A percentile compares a stretch with the other conserved stretches of the same genome.
Conservation (phyloP, 2,329 filamentous ascomycete species). For the Monilinia aucupariae region DNA sequence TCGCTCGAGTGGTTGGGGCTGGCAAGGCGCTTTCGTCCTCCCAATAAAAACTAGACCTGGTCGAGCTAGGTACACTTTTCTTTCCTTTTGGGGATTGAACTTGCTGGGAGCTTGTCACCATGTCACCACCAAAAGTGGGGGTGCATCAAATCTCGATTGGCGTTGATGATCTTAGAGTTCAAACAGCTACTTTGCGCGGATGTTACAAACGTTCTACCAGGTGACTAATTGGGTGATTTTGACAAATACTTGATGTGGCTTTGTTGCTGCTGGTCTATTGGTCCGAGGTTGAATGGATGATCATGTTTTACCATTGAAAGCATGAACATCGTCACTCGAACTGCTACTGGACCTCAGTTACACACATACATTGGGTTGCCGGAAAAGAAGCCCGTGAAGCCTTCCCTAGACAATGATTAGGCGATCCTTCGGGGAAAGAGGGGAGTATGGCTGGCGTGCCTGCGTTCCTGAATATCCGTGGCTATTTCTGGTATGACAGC, state of each 20-base stretch:
- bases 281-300: not conserved
- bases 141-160: conserved; percentile 10
- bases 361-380: no score
- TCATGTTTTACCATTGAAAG: not conserved
- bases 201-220: not conserved
- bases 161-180: not conserved
- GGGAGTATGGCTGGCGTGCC: conserved; percentile 7
- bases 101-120: not conserved
- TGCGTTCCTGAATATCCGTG: conserved; percentile 16
- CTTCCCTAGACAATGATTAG: not conserved
- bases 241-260: no score
- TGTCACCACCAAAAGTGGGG: not conserved
- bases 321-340: not conserved
- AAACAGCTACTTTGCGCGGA: not conserved
- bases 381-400: not conserved
- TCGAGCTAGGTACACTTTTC: not conserved
- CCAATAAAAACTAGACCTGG: not conserved
- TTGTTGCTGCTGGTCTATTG: not conserved
- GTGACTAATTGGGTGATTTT: not conserved
- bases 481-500: conserved; percentile 8
- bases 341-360: no score
- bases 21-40: not conserved
- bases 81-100: not conserved
- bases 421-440: conserved; percentile 9
- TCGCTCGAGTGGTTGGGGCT: not conserved